Percentiles rank a stretch among this genome's conserved stretches.
Evolutionary conservation across 2,329 filamentous ascomycete species (phyloP).

Genomic region (Neoarthrinium moseri): DNA sequence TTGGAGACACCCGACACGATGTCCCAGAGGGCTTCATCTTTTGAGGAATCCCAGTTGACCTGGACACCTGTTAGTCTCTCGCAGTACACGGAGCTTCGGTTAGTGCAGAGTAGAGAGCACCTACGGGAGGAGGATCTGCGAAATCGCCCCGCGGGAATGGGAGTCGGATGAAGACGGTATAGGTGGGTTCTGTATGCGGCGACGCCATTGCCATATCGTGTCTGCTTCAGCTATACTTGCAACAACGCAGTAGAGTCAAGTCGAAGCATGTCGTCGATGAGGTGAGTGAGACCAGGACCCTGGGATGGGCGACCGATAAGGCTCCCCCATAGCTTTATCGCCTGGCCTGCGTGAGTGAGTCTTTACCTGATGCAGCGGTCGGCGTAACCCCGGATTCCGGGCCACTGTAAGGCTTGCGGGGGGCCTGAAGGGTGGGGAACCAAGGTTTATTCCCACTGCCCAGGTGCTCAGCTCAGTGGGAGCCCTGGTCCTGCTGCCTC

Average conservation of each 20-base stretch:
- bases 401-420: too few relatives aligned
- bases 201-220: conserved; percentile 24
- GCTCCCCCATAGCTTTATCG: conserved; percentile 6
- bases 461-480: too few relatives aligned
- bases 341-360: conserved; percentile 2
- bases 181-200: conserved; percentile 47
- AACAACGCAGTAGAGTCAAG: conserved; percentile 2
- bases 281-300: not conserved
- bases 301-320: conserved; percentile 3
- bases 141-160: conserved; percentile 87
- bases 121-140: conserved; percentile 82
- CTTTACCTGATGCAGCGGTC: too few relatives aligned
- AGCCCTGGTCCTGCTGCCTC: too few relatives aligned
- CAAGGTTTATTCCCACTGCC: too few relatives aligned
- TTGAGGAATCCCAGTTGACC: conserved; percentile 85
- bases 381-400: too few relatives aligned
- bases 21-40: conserved; percentile 88
- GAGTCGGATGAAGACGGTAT: conserved; percentile 83
- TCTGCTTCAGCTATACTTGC: conserved; percentile 14
- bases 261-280: not conserved
- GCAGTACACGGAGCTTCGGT: conserved; percentile 16
- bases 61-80: conserved; percentile 35
- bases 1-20: conserved; percentile 80
- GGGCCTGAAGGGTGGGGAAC: too few relatives aligned
- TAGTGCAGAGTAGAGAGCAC: conserved; percentile 19